phyloP scores from a whole-genome alignment of 768 basidiomycete species.

The Boletus pseudopeckii region DNA sequence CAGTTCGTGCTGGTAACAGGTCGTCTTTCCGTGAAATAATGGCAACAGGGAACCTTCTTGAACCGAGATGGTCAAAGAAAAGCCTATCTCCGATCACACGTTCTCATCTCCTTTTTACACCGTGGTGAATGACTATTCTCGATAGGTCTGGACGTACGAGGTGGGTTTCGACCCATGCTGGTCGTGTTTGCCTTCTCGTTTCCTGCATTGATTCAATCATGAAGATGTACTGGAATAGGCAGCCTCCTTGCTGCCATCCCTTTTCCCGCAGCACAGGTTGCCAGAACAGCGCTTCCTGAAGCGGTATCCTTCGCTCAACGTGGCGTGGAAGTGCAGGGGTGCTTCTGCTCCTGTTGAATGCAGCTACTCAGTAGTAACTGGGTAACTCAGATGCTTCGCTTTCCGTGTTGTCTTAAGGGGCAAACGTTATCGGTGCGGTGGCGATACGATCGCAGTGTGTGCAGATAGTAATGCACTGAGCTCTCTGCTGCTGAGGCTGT shows the following conservation, averaged over 20 bases:
- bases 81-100: constrained; percentile 31
- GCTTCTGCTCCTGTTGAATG: constrained; percentile 25
- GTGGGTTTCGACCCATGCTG: constrained; percentile 1
- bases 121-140: constrained; percentile 52
- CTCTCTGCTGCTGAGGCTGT: constrained; percentile 1
- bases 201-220: constrained; percentile 10
- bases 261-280: constrained; percentile 12
- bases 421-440: constrained; percentile 4
- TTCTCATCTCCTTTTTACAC: constrained; percentile 40
- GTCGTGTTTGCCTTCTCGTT: constrained; percentile 6
- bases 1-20: constrained; percentile 8
- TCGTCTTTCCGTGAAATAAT: constrained; percentile 12
- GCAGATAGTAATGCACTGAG: not conserved
- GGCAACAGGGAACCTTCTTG: not conserved
- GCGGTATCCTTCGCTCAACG: constrained; percentile 8
- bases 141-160: constrained; percentile 51
- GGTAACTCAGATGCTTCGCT: not conserved
- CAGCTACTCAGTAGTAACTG: not conserved
- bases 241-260: constrained; percentile 15
- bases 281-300: constrained; percentile 11
- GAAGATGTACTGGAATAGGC: constrained; percentile 13
- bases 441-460: constrained; percentile 10
- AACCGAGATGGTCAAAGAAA: constrained; percentile 12
- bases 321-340: constrained; percentile 10
- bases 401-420: constrained; percentile 6